A percentile compares a stretch with the other conserved stretches of the same genome.
These are phyloP conservation scores for Peronospora tabacina DNA, from an alignment of 352 stramenopile species.

Conservation along the genomic window DNA sequence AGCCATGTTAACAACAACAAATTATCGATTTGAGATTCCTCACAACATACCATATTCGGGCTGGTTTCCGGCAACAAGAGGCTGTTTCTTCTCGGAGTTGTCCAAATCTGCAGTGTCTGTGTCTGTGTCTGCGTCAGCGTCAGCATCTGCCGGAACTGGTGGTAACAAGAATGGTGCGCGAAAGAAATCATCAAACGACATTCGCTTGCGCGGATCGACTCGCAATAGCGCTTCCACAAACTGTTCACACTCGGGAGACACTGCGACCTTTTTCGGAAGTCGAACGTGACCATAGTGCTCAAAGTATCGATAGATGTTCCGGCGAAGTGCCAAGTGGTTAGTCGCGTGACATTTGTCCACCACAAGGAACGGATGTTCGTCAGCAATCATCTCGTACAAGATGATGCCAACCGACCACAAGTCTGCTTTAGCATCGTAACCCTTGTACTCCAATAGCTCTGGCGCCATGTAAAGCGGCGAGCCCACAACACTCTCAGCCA, in stretches of 20 bases:
- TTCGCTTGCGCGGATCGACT: slow-evolving; percentile 51
- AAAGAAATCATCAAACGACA: slow-evolving; percentile 80
- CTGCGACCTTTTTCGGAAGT: slow-evolving; percentile 42
- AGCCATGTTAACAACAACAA: background rate
- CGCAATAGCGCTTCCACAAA: slow-evolving; percentile 53
- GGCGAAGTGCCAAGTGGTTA: slow-evolving; percentile 65
- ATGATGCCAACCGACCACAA: slow-evolving; percentile 79
- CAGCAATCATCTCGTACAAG: slow-evolving; percentile 78
- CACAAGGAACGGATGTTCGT: slow-evolving; percentile 70
- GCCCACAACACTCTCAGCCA: slow-evolving; percentile 74
- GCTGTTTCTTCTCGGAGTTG: slow-evolving; percentile 51
- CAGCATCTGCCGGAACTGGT: slow-evolving; percentile 33
- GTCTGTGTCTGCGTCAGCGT: too few species aligned
- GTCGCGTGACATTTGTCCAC: slow-evolving; percentile 69
- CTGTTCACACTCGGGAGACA: slow-evolving; percentile 56
- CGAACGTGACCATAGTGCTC: slow-evolving; percentile 46
- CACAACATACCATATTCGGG: slow-evolving; percentile 43
- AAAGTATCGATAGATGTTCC: slow-evolving; percentile 77
- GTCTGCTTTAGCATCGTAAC: slow-evolving; percentile 76
- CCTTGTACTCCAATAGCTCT: slow-evolving; percentile 79
- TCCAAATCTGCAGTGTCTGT: slow-evolving; percentile 26
- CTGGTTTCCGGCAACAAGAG: slow-evolving; percentile 60
- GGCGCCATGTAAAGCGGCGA: slow-evolving; percentile 78
- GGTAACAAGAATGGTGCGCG: slow-evolving; percentile 56
- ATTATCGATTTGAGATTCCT: background rate